Evolutionary conservation across 176 grass and related monocot genomes (phyloP).

Genomic region (Raddia distichophylla): DNA sequence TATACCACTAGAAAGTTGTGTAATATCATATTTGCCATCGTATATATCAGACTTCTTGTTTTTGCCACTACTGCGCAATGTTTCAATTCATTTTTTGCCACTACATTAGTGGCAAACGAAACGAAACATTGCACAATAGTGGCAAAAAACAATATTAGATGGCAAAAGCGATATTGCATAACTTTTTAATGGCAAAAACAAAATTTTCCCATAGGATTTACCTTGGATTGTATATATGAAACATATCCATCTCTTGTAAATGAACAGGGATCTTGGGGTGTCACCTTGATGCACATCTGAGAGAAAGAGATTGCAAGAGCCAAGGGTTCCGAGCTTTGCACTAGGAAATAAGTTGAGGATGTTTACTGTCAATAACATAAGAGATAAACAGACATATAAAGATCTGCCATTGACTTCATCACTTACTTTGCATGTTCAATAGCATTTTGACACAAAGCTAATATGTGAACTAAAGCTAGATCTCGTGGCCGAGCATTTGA

Average conservation of each 20-base stretch:
- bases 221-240: slow-evolving; percentile 86
- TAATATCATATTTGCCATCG: too few species aligned
- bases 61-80: too few species aligned
- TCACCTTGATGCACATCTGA: slow-evolving; percentile 88
- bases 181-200: neutral
- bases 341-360: slow-evolving; percentile 49
- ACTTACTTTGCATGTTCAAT: slow-evolving; percentile 83
- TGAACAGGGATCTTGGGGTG: slow-evolving; percentile 69
- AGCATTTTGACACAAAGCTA: slow-evolving; percentile 85
- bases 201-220: slow-evolving; percentile 17
- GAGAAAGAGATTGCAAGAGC: slow-evolving; percentile 70
- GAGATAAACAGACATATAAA: slow-evolving; percentile 9
- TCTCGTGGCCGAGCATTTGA: slow-evolving; percentile 80
- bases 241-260: slow-evolving; percentile 89
- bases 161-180: too few species aligned
- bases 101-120: too few species aligned
- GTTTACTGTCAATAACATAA: slow-evolving; percentile 33
- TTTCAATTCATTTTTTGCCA: too few species aligned
- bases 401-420: slow-evolving; percentile 22
- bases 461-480: slow-evolving; percentile 65
- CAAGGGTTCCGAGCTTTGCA: slow-evolving; percentile 52
- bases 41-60: too few species aligned
- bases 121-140: too few species aligned
- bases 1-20: too few species aligned
- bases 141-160: too few species aligned